Base-by-base conservation (phyloP, 2,329 filamentous ascomycete species). In the Paramyrothecium sp. region DNA sequence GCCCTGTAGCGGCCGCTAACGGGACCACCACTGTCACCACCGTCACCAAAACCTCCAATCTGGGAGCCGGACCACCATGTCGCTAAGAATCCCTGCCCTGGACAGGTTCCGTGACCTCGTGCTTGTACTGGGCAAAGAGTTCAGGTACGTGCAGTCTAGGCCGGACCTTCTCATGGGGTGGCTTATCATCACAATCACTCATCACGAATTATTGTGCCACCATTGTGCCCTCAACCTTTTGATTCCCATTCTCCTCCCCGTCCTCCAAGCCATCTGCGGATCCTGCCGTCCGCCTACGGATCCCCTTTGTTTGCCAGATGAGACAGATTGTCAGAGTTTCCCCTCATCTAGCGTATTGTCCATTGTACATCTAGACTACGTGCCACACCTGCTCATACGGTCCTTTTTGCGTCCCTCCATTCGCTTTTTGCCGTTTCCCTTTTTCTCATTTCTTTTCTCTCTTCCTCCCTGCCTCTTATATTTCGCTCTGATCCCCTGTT, bases 401-500 rank as follows among this genome's bases (percentile, higher is more conserved):
- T 10, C 26, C 26, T 30, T 5, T 10, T 10, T 30, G 26, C 26
- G 10, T 30, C 13, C 38, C 38, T 17, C 38, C n/a, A 17, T 16
- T 38, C 33, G 33, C 16, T 38, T 23, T n/a, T 26, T 44, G n/a
- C n/a, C n/a, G n/a, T 8, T 33, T 50, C 19, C 19, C 8, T 26
- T 22, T 51, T 46, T 53, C 50, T 56, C 23, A 51, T 30, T n/a
- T 22, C 51, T 26, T 53, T 44, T n/a, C 22, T 19, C 20, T 51
- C 38, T 51, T 44, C 34, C 47, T 50, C 13, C 47, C 54, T 55
- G 56, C 23, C 52, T 53, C 56, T 54, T 53, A 7, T 34, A 26
- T 48, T 52, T 56, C 55, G 49, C 56, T 58, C 60, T 55, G 54
- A 10, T 30, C 26, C 26, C 57, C 57, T 55, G 49, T 65, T 44